phyloP scores from a whole-genome alignment of 1,284 basidiomycete genomes.

The Agaricales sp. region DNA sequence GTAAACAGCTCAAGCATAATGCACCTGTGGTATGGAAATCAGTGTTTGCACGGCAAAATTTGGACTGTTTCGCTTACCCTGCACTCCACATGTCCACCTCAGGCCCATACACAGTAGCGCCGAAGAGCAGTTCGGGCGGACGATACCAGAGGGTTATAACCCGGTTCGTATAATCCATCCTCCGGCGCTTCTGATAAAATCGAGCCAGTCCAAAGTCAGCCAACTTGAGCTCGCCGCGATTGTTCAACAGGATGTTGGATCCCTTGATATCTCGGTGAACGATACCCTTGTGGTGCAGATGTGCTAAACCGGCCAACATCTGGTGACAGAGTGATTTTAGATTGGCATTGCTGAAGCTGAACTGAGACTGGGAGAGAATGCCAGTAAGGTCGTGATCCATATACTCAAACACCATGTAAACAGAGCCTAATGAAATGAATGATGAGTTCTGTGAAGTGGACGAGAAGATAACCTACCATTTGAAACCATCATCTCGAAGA shows the following conservation, averaged over 20 bases:
- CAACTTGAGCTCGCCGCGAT: conserved; percentile 87
- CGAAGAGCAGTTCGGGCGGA: conserved; percentile 91
- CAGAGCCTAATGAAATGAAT: conserved; percentile 59
- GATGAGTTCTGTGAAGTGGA: conserved; percentile 8
- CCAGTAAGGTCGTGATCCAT: conserved; percentile 99
- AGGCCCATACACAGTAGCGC: conserved; percentile 92
- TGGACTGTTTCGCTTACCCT: conserved; percentile 47
- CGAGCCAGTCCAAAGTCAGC: conserved; percentile 98
- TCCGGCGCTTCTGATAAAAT: conserved; percentile 86
- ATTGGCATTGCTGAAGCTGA: conserved; percentile 76
- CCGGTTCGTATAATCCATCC: conserved; percentile 94
- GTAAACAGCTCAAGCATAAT: conserved; percentile 98
- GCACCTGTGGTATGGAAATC: conserved; percentile 65
- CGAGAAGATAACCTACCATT: conserved; percentile 52
- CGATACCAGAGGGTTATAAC: conserved; percentile 99
- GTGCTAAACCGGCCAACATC: conserved; percentile 88
- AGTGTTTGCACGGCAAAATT: no score
- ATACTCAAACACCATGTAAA: conserved; percentile 99
- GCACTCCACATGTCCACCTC: conserved; percentile 99
- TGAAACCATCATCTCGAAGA: conserved; percentile 98
- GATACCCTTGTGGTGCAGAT: conserved; percentile 91
- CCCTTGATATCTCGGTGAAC: conserved; percentile 99
- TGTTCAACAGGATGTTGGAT: conserved; percentile 95
- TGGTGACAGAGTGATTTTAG: conserved; percentile 93
- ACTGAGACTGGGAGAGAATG: conserved; percentile 85